phyloP scores from a whole-genome alignment of 306 rosid genomes.

The Medicago lupulina region DNA sequence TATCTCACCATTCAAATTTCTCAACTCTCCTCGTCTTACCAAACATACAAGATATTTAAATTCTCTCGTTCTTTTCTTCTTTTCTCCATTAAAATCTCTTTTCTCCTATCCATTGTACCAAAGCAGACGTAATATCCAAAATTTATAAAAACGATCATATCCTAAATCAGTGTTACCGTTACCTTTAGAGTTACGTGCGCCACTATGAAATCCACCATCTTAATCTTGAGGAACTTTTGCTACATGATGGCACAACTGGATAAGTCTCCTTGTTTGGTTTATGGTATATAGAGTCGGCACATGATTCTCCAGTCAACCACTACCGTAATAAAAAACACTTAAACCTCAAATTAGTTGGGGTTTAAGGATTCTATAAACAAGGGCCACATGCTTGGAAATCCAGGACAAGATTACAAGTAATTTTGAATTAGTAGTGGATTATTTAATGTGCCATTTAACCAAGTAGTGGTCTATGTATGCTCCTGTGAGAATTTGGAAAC shows the following conservation, averaged over 20 bases:
- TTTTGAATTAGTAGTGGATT: slow-evolving; percentile 43
- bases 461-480: slow-evolving; percentile 21
- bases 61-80: too few species aligned
- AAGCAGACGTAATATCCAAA: background rate
- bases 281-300: slow-evolving; percentile 19
- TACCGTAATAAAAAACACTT: background rate
- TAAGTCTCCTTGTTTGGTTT: background rate
- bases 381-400: slow-evolving; percentile 4
- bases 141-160: background rate
- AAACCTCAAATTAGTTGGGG: slow-evolving; percentile 17
- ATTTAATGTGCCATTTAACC: slow-evolving; percentile 34
- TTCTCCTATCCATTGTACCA: too few species aligned
- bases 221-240: background rate
- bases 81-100: too few species aligned
- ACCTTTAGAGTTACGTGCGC: slow-evolving; percentile 11
- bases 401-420: slow-evolving; percentile 2
- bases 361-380: slow-evolving; percentile 29
- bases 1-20: too few species aligned
- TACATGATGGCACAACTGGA: slow-evolving; percentile 20
- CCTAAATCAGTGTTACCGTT: slow-evolving; percentile 18
- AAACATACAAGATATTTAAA: too few species aligned
- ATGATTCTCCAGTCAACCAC: slow-evolving; percentile 39
- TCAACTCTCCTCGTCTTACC: too few species aligned
- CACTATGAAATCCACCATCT: slow-evolving; percentile 38
- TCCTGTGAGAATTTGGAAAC: background rate